These are phyloP conservation scores for Globisporangium yorkense DNA, from an alignment of 352 stramenopile species.

Conservation along the genomic window DNA sequence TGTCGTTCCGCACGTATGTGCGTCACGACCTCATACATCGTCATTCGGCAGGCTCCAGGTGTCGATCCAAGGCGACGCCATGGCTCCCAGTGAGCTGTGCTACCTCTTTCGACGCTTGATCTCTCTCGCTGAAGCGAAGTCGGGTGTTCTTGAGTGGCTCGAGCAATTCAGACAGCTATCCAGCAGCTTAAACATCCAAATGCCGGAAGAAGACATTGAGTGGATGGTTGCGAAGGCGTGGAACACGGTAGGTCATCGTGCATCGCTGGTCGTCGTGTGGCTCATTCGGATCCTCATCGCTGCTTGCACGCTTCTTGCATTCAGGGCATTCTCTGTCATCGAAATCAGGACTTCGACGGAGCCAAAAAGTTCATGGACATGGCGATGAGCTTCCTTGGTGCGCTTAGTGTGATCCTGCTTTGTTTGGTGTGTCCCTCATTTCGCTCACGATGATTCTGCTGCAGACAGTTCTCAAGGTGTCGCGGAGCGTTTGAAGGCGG, in stretches of 20 bases:
- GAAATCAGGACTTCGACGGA: constrained; percentile 21
- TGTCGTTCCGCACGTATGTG: neutral
- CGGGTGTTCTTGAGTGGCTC: constrained; percentile 44
- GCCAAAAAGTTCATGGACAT: constrained; percentile 40
- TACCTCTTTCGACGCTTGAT: constrained; percentile 66
- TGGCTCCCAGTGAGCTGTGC: constrained; percentile 29
- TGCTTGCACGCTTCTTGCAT: neutral
- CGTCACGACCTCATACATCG: neutral
- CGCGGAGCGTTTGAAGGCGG: constrained; percentile 21
- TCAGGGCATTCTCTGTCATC: constrained; percentile 32
- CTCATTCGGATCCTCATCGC: neutral
- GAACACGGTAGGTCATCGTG: constrained; percentile 51
- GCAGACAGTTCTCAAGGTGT: constrained; percentile 28
- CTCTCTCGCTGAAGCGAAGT: constrained; percentile 38
- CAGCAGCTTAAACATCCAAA: constrained; percentile 33
- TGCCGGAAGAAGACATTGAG: constrained; percentile 48
- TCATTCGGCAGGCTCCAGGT: constrained; percentile 40
- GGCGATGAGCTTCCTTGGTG: constrained; percentile 36
- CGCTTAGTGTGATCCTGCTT: neutral
- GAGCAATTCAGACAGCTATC: constrained; percentile 56
- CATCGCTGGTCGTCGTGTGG: neutral
- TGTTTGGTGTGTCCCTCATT: neutral
- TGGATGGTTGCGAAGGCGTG: constrained; percentile 73
- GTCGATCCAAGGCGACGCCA: constrained; percentile 34
- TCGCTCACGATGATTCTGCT: neutral